These are phyloP conservation scores for Monosporascus ibericus DNA, from an alignment of 2,329 filamentous ascomycete genomes.

Conservation along the genomic window DNA sequence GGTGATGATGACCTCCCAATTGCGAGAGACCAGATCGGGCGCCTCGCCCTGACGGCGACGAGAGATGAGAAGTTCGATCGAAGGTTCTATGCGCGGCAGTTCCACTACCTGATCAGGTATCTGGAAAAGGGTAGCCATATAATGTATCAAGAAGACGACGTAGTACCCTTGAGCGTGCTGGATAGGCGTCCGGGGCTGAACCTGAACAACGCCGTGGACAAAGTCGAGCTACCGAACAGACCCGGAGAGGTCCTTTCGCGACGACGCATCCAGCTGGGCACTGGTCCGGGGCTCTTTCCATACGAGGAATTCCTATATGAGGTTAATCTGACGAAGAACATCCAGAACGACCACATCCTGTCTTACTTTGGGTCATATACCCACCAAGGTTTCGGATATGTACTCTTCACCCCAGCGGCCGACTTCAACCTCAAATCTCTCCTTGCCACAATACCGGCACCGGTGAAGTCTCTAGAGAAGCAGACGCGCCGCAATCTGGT, in stretches of 20 bases:
- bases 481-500: constrained; percentile 52
- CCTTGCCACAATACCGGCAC: constrained; percentile 55
- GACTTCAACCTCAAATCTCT: constrained; percentile 64
- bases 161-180: constrained; percentile 62
- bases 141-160: constrained; percentile 59
- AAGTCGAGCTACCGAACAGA: constrained; percentile 57
- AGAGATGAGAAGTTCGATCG: constrained; percentile 59
- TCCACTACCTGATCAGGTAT: constrained; percentile 61
- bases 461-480: constrained; percentile 57
- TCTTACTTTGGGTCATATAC: constrained; percentile 67
- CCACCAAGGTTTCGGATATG: constrained; percentile 55
- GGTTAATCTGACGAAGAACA: constrained; percentile 49
- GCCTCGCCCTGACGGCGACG: constrained; percentile 52
- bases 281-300: constrained; percentile 36
- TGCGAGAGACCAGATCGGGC: constrained; percentile 57
- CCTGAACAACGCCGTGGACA: constrained; percentile 40
- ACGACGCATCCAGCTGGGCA: constrained; percentile 49
- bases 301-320: constrained; percentile 54
- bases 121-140: constrained; percentile 55
- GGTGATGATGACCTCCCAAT: constrained; percentile 71
- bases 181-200: constrained; percentile 47
- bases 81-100: constrained; percentile 66
- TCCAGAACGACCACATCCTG: constrained; percentile 65
- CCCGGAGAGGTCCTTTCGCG: constrained; percentile 53
- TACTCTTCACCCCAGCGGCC: constrained; percentile 59